Evolutionary conservation across 1,284 basidiomycete species (phyloP), one percentile per base, ranked within the genome.

Genomic region (Calocybe gambosa): DNA sequence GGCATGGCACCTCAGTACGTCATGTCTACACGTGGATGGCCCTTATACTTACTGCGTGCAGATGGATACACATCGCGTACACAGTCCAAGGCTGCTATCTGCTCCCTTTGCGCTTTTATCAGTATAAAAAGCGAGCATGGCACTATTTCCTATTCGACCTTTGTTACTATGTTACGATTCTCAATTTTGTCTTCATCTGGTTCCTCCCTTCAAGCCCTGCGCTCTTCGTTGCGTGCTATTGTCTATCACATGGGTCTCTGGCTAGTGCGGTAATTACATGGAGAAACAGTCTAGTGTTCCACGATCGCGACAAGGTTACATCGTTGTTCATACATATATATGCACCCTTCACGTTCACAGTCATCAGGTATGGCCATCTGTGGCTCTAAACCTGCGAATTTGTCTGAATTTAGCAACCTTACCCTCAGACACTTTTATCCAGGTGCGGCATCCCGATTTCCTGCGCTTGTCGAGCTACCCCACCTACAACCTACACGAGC

Each of bases 201-300:
- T 56, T 89, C 49, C 69, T 91, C 50, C 91, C 92, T 0, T 69
- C 71, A 3, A 91, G 77, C 53, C 71, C 83, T 2, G 70, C 76
- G 0, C 72, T 94, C 13, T 93, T 93, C 63, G 78, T 91, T 45
- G 87, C 89, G 18, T 91, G 88, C 58, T 94, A 94, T 59, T 88
- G 87, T 55, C 73, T 94, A 23, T 89, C 89, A 0, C 82, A 93
- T 62, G 92, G 93, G 0, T 83, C 89, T 0, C 76, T 97, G 28
- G 94, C 91, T 0, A 92, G 88, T 52, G 91, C 92, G 0, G 91
- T 97, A 38, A 90, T 95, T 55, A 96, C 94, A 2, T 97, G 93
- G 93, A 77, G 94, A 50, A 97, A 97, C 61, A 92, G 85, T 59
- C 78, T 94, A n/a, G 93, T 96, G 5, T 96, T 96, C 67, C 93